Conservation (phyloP, 2,329 filamentous ascomycete genomes). For the Aspergillus sp. region DNA sequence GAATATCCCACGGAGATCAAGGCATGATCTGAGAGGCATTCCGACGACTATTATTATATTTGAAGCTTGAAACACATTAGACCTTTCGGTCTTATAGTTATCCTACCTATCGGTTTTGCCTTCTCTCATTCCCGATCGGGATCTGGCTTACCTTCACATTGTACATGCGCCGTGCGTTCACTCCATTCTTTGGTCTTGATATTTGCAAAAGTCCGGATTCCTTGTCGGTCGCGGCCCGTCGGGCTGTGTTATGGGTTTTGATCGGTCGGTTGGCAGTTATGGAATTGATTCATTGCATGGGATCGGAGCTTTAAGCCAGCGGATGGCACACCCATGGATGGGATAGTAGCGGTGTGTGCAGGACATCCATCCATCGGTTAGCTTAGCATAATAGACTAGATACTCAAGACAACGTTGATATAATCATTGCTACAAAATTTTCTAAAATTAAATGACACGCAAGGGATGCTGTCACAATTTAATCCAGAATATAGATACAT, state of each 20-base stretch:
- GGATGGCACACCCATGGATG: not conserved
- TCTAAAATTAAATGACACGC: not conserved
- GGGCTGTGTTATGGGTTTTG: not conserved
- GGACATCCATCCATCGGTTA: not conserved
- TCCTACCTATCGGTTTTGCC: not conserved
- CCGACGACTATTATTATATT: not conserved
- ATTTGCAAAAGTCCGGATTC: not conserved
- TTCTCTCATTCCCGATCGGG: not conserved
- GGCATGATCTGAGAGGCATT: conserved; percentile 9
- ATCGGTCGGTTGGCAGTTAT: not conserved
- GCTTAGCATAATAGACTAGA: not conserved
- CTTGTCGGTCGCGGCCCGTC: not conserved
- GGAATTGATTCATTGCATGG: not conserved
- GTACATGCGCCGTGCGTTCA: not conserved
- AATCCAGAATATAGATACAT: too few relatives aligned
- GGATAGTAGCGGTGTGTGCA: not conserved
- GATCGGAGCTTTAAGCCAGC: not conserved
- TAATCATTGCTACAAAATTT: too few relatives aligned
- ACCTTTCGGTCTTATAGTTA: not conserved
- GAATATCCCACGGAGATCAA: conserved; percentile 31
- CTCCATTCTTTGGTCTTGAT: not conserved
- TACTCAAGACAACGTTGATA: not conserved
- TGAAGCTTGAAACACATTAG: too few relatives aligned
- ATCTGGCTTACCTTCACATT: not conserved
- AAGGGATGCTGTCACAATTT: not conserved